A percentile compares a stretch with the other conserved stretches of the same genome.
Evolutionary conservation across 345 rosid genomes (phyloP).

Genomic region (Noccaea bulbosa): DNA sequence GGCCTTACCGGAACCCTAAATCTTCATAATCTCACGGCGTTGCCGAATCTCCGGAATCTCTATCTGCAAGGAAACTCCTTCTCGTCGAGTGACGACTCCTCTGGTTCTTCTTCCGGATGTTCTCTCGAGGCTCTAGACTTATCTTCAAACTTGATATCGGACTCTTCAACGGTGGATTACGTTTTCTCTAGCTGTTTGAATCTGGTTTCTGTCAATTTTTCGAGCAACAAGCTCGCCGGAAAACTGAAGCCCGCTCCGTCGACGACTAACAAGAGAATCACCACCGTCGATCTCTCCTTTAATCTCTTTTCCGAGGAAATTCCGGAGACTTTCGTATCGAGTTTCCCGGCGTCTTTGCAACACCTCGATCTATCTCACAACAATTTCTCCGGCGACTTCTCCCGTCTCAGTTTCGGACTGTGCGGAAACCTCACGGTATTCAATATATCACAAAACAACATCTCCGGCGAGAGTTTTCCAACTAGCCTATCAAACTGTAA

Average conservation of each 20-base stretch:
- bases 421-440: slow-evolving; percentile 65
- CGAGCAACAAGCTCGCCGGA: slow-evolving; percentile 65
- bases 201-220: slow-evolving; percentile 65
- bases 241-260: slow-evolving; percentile 44
- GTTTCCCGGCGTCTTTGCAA: slow-evolving; percentile 52
- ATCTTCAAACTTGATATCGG: slow-evolving; percentile 66
- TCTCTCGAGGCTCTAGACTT: slow-evolving; percentile 62
- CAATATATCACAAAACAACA: slow-evolving; percentile 58
- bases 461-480: slow-evolving; percentile 65
- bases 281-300: slow-evolving; percentile 66
- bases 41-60: slow-evolving; percentile 58
- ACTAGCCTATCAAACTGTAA: slow-evolving; percentile 56
- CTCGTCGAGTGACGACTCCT: slow-evolving; percentile 54
- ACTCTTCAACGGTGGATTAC: slow-evolving; percentile 47
- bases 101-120: slow-evolving; percentile 48
- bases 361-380: slow-evolving; percentile 73
- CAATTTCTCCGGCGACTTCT: slow-evolving; percentile 71
- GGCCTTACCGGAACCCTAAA: slow-evolving; percentile 61
- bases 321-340: slow-evolving; percentile 50
- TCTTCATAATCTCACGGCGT: slow-evolving; percentile 58
- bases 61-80: slow-evolving; percentile 57
- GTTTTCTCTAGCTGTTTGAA: slow-evolving; percentile 62
- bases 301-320: slow-evolving; percentile 70
- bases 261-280: slow-evolving; percentile 51
- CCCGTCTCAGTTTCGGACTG: slow-evolving; percentile 58